Evolutionary conservation across 108 stramenopile genomes (phyloP), one percentile per base, ranked within the genome.

Genomic region (Cyclotella atomus): DNA sequence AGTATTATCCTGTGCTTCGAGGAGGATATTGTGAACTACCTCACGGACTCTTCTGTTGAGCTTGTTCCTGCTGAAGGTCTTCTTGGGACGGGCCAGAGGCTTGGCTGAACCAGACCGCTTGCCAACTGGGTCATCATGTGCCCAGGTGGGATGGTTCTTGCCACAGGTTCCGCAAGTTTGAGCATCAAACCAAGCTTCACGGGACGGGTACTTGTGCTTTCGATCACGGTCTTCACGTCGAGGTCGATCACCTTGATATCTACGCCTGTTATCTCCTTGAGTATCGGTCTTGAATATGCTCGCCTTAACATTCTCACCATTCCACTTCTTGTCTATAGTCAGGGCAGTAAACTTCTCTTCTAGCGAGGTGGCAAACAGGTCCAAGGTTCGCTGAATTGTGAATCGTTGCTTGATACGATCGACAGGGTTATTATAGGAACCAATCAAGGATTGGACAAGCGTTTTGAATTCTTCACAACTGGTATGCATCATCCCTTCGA

Each of bases 91-190:
- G 21, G 52, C 1, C 1, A 9, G 21, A 23, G 3, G n/a, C 14
- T 15, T 49, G 19, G 47, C 10, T 4, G 47, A 49, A 1, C n/a
- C 2, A 23, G 2, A 9, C 2, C 21, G 52, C 24, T 23, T 23
- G 1, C 3, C 52, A 52, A 21, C 20, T 23, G 21, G 52, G 3
- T 52, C 21, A 23, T 23, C 52, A 52, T 52, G 21, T 1, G 52
- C 52, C n/a, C n/a, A 52, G 21, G 52, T 52, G 24, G 52, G 52
- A 23, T 52, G 52, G 5, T 52, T 52, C 52, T 52, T 52, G 5
- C 52, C 3, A 23, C 4, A 52, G 10, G 2, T 52, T 21, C 1
- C 21, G 23, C 12, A 52, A 5, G 5, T 52, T 23, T 52, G 52
- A 9, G n/a, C 3, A 5, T 3, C 12, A 52, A 52, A 52, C 52